Conservation (phyloP, 768 basidiomycete genomes). For the Ephemerocybe angulata region DNA sequence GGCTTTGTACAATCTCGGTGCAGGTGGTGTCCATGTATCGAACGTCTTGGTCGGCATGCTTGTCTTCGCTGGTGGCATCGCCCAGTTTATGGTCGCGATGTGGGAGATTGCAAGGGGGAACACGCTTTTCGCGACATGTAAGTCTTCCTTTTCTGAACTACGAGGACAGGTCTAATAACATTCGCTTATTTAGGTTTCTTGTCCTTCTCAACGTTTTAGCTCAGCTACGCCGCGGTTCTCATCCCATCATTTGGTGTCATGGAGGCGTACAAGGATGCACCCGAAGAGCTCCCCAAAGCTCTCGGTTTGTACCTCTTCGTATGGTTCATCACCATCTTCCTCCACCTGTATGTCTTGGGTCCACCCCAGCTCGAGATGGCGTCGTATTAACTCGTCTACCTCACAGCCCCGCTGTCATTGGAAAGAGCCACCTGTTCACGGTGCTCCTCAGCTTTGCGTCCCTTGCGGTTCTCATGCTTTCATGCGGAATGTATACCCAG, state of each 20-base stretch:
- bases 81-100: conserved; percentile 4
- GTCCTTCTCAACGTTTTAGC: conserved; percentile 11
- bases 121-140: conserved; percentile 10
- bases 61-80: conserved; percentile 9
- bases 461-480: conserved; percentile 3
- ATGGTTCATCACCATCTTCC: conserved; percentile 13
- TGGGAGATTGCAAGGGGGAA: conserved; percentile 9
- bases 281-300: conserved; percentile 3
- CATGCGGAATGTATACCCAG: conserved; percentile 7
- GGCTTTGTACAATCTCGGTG: conserved; percentile 12
- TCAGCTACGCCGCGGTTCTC: conserved; percentile 10
- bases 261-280: not conserved
- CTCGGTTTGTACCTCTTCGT: conserved; percentile 11
- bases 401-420: conserved; percentile 5
- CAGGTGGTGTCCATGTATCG: conserved; percentile 6
- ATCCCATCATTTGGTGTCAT: conserved; percentile 9
- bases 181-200: conserved; percentile 5
- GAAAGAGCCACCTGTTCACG: conserved; percentile 10
- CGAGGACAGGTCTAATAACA: too few species aligned
- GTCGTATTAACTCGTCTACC: too few species aligned
- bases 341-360: not conserved
- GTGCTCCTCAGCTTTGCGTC: conserved; percentile 7
- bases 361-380: not conserved
- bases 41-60: conserved; percentile 12
- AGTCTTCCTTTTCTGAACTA: not conserved